A percentile compares a stretch with the other conserved stretches of the same genome.
Conservation (phyloP, 495 filamentous ascomycete genomes). For the Extremus antarcticus region DNA sequence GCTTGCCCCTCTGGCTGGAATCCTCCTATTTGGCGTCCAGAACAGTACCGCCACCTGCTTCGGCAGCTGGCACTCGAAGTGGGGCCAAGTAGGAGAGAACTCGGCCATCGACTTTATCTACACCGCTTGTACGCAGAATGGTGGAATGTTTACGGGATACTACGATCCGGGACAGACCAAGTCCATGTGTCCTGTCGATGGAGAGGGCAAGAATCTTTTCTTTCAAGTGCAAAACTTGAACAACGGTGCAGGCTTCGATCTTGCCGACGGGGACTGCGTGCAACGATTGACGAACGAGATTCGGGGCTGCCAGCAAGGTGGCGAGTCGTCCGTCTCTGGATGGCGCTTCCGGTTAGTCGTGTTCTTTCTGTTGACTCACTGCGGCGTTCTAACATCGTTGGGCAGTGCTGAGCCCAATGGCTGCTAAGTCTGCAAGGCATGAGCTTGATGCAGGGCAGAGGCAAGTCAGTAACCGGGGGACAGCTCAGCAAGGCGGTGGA, state of each 20-base stretch:
- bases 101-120: background rate
- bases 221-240: constrained; percentile 4
- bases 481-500: too few species aligned
- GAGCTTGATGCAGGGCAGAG: too few species aligned
- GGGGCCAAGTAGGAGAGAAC: background rate
- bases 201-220: background rate
- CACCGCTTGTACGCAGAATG: background rate
- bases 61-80: background rate
- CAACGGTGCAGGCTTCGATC: background rate
- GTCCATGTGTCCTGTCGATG: background rate
- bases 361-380: background rate
- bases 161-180: background rate
- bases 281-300: background rate
- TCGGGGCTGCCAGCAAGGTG: background rate
- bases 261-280: background rate
- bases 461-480: too few species aligned
- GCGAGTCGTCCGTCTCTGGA: background rate
- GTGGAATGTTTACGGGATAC: constrained; percentile 1
- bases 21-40: background rate
- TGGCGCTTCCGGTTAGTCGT: background rate
- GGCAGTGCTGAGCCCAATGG: background rate
- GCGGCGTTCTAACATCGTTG: background rate
- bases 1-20: background rate
- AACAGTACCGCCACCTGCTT: background rate
- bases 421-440: background rate